These are phyloP conservation scores for Ascochyta rabiei DNA, from an alignment of 2,329 filamentous ascomycete genomes.

Conservation along the genomic window DNA sequence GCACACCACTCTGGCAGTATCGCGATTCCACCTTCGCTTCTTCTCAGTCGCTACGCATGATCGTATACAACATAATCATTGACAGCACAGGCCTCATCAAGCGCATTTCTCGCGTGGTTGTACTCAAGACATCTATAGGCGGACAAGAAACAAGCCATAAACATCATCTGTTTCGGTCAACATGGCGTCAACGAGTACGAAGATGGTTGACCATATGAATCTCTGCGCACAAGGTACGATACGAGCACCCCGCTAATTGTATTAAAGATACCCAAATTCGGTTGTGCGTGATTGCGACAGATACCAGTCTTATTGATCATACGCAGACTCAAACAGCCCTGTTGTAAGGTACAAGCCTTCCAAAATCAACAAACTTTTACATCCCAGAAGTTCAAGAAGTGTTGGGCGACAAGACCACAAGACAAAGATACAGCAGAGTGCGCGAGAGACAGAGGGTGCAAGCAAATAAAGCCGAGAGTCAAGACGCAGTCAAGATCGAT, in stretches of 20 bases:
- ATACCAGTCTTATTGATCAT: not conserved
- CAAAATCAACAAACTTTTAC: slow-evolving; percentile 10
- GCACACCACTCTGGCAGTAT: slow-evolving; percentile 6
- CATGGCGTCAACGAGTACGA: slow-evolving; percentile 15
- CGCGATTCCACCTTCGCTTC: not conserved
- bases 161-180: not conserved
- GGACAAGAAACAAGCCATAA: not conserved
- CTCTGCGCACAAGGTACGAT: slow-evolving; percentile 16
- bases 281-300: not conserved
- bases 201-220: slow-evolving; percentile 17
- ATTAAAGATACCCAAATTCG: not conserved
- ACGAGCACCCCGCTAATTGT: not conserved
- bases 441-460: slow-evolving; percentile 10
- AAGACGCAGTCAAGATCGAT: slow-evolving; percentile 4
- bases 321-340: slow-evolving; percentile 12
- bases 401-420: slow-evolving; percentile 8
- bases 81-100: not conserved
- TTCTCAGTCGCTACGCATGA: not conserved
- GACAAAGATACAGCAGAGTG: slow-evolving; percentile 4
- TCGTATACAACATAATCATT: not conserved
- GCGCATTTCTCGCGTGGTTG: not conserved
- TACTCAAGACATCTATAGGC: not conserved
- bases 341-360: slow-evolving; percentile 13
- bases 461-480: slow-evolving; percentile 12
- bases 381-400: slow-evolving; percentile 10